Base-by-base conservation (phyloP, 1,284 basidiomycete genomes). In the Rhodotorula sp. region DNA sequence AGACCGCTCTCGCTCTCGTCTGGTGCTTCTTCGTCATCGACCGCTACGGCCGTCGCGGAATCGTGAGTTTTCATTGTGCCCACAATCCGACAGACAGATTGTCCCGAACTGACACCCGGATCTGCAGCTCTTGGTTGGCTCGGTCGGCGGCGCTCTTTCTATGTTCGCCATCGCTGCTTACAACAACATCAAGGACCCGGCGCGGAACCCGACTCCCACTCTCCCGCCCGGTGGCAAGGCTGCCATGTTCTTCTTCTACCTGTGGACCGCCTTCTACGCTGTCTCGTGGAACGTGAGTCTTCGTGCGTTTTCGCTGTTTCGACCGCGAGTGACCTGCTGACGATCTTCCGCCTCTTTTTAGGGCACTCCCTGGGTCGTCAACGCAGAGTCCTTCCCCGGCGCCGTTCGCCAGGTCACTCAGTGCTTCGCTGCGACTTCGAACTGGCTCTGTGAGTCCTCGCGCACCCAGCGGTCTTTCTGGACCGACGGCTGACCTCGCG, bases 11-110 rank as follows among this genome's bases (percentile, higher is more conserved):
- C 75, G 45, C 62, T 14, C 58, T 81, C 48, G 60, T 80, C 58
- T 82, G 80, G 76, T 78, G 79, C 67, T 77, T 80, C 69, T 71
- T 80, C 73, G 65, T 82, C 43, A 80, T 82, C 47, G 81, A 82
- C 67, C 74, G 74, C 16, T 75, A 82, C 59, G 84, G 84, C 19
- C 81, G 85, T 21, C 81, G 84, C 8, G 77, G 77, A 2, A 76
- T 84, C 34, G 68, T 69, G 60, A 57, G 66, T 62, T 12, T 18
- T 21, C 45, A 18, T 19, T 18, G 12, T n/a, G 43, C 45, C 49
- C 8, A 43, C 5, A 38, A 5, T 5, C 34, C 34, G 34, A 38
- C 34, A 5, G 8, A 10, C 43, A 55, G 50, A 34, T 26, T 6
- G 26, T 15, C 14, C 49, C 5, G 28, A 19, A 0, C 2, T 8